Evolutionary conservation across 2,329 filamentous ascomycete species (phyloP).

Genomic region (Coleophoma cylindrospora): DNA sequence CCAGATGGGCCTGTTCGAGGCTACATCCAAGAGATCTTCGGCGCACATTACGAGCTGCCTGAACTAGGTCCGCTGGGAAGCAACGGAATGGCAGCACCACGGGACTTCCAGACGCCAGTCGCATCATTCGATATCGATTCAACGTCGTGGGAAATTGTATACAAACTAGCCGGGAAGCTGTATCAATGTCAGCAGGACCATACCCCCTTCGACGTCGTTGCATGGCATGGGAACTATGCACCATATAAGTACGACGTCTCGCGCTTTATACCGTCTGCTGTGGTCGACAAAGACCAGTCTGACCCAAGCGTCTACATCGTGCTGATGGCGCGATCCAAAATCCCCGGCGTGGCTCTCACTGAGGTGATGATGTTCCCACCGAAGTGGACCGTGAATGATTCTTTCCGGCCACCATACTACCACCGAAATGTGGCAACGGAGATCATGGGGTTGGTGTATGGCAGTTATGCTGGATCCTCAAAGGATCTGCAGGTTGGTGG

Average conservation of each 20-base stretch:
- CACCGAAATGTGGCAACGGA: slow-evolving; percentile 45
- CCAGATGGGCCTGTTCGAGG: slow-evolving; percentile 54
- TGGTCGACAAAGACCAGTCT: slow-evolving; percentile 55
- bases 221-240: slow-evolving; percentile 71
- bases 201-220: slow-evolving; percentile 71
- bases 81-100: slow-evolving; percentile 57
- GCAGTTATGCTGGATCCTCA: slow-evolving; percentile 34
- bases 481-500: slow-evolving; percentile 41
- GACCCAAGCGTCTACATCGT: slow-evolving; percentile 63
- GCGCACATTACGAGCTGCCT: slow-evolving; percentile 56
- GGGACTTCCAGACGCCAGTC: slow-evolving; percentile 59
- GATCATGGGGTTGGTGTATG: slow-evolving; percentile 36
- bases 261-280: slow-evolving; percentile 52
- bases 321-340: slow-evolving; percentile 49
- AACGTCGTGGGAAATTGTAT: slow-evolving; percentile 36
- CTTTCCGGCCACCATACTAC: slow-evolving; percentile 52
- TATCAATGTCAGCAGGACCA: slow-evolving; percentile 62
- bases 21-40: slow-evolving; percentile 62
- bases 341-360: slow-evolving; percentile 47
- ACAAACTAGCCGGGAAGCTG: slow-evolving; percentile 62
- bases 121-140: slow-evolving; percentile 44
- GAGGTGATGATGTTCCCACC: slow-evolving; percentile 65
- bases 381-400: slow-evolving; percentile 56
- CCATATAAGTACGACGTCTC: slow-evolving; percentile 75
- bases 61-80: slow-evolving; percentile 61